Percentiles rank a stretch among this genome's conserved stretches.
These are phyloP conservation scores for Thalia dealbata DNA, from an alignment of 176 grass and related monocot genomes.

Conservation along the genomic window DNA sequence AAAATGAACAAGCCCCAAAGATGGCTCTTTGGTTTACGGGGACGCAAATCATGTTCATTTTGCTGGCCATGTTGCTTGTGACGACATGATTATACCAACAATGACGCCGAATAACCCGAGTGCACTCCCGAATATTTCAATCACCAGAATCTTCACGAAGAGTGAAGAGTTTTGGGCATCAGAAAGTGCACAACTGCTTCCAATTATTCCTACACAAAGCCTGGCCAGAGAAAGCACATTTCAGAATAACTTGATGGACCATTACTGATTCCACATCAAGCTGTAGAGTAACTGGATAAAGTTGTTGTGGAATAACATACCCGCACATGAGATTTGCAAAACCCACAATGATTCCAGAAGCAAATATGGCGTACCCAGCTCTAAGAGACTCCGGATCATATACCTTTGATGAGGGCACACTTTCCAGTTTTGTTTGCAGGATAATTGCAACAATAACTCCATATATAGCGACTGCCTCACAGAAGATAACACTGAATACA, in stretches of 20 bases:
- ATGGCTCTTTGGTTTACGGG: not conserved
- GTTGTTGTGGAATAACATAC: constrained; percentile 26
- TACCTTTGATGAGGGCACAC: constrained; percentile 55
- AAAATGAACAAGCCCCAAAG: not conserved
- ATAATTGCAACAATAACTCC: constrained; percentile 98
- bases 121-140: constrained; percentile 97
- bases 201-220: constrained; percentile 92
- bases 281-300: not conserved
- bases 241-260: constrained; percentile 2
- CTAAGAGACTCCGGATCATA: constrained; percentile 73
- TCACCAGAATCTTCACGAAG: constrained; percentile 94
- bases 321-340: constrained; percentile 95
- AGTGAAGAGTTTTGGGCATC: constrained; percentile 98
- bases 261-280: not conserved
- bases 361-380: constrained; percentile 94
- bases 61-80: constrained; percentile 89
- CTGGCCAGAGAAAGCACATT: constrained; percentile 25
- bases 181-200: constrained; percentile 87
- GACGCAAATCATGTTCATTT: constrained; percentile 24
- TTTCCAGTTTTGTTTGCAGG: constrained; percentile 96
- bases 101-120: constrained; percentile 93
- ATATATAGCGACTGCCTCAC: constrained; percentile 96
- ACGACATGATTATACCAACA: constrained; percentile 93
- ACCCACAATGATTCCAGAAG: constrained; percentile 86
- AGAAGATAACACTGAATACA: constrained; percentile 87